Base-by-base conservation (phyloP, 192 early-diverging fungal genomes). In the Spinellus fusiger region DNA sequence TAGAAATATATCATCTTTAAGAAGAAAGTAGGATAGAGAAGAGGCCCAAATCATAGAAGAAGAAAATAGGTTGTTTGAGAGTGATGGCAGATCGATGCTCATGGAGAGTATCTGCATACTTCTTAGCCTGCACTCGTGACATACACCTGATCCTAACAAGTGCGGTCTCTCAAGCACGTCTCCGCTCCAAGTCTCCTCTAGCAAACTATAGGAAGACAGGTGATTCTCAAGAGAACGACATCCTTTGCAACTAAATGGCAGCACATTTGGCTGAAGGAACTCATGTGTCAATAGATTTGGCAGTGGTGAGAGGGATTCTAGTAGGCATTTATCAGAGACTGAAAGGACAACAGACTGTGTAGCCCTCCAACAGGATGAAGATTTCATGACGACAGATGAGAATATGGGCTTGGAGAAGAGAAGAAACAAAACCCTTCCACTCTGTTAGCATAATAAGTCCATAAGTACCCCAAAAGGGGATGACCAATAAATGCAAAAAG, bases 1-100 rank as follows among this genome's bases (percentile, higher is more conserved):
- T 22, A 59, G 49, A 28, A 59, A 59, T 1, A 59, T 44, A 48
- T 59, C 57, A 47, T 59, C 57, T 48, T 59, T 59, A 20, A 59
- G 38, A 48, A 59, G 57, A 10, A 44, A 44, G 10, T 44, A 44
- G 13, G 40, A 44, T 44, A 44, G 18, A 44, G 40, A 44, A 44
- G 40, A 44, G 18, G 40, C 40, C 40, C 40, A 44, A 44, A 44
- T 3, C 40, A 44, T 44, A 44, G 40, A 44, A 44, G 10, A 44
- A 18, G 10, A n/a, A n/a, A 44, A 44, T 12, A 44, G 40, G 10
- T 44, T 44, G 40, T 44, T 44, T 44, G 40, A 44, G 18, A 44
- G 18, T 44, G 40, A 18, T 44, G 40, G 40, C 40, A 44, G 18
- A 18, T 44, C 13, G 15, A 44, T 18, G 40, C 40, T 44, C 40